Conservation (phyloP, 2,329 filamentous ascomycete species). For the Cercospora beticola region DNA sequence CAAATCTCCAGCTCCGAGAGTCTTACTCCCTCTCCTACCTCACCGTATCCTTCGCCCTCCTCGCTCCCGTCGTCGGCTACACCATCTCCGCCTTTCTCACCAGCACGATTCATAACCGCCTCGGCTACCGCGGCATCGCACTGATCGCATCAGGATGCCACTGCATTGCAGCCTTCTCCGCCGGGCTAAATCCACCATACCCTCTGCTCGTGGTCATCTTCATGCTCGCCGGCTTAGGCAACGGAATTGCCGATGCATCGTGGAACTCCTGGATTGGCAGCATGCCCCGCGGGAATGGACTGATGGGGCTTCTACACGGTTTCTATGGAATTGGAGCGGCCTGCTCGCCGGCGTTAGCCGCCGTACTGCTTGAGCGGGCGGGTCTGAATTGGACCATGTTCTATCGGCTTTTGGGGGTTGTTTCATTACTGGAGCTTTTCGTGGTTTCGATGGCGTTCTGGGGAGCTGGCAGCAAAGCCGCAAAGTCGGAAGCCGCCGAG, state of each 20-base stretch:
- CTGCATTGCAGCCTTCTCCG: constrained; percentile 42
- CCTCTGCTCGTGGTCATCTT: constrained; percentile 61
- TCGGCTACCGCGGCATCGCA: constrained; percentile 69
- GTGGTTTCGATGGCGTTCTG: constrained; percentile 9
- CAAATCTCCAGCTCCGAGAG: constrained; percentile 43
- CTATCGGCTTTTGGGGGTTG: constrained; percentile 7
- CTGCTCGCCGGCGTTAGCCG: constrained; percentile 51
- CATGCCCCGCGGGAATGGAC: constrained; percentile 68
- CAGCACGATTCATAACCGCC: constrained; percentile 59
- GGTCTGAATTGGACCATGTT: constrained; percentile 9
- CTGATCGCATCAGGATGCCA: constrained; percentile 60
- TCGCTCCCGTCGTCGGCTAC: constrained; percentile 63
- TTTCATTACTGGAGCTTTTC: constrained; percentile 6
- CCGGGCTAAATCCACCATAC: constrained; percentile 61
- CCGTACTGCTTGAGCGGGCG: constrained; percentile 2
- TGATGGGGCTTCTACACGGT: constrained; percentile 67
- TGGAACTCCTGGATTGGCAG: constrained; percentile 63
- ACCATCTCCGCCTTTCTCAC: constrained; percentile 59
- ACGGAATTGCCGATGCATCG: constrained; percentile 61
- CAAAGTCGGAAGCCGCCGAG: not conserved
- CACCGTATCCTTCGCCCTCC: constrained; percentile 61
- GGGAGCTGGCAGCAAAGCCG: constrained; percentile 6
- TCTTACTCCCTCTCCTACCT: constrained; percentile 61
- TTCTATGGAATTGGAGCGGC: constrained; percentile 68
- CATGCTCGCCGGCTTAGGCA: constrained; percentile 64